Evolutionary conservation across 2,329 filamentous ascomycete species (phyloP), one percentile per base, ranked within the genome.

Genomic region (Onygenales sp.): DNA sequence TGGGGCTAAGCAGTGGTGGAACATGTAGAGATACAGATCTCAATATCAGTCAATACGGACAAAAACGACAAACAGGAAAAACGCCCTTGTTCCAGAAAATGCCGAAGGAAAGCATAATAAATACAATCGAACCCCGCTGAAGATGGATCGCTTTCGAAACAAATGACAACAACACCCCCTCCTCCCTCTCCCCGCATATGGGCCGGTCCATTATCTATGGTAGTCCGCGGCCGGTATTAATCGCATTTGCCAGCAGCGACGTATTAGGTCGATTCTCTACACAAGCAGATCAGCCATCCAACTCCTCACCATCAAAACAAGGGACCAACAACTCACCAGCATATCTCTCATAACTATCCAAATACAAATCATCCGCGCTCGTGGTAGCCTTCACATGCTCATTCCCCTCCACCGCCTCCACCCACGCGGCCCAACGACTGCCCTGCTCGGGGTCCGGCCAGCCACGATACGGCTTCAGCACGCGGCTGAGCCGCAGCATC

Each of bases 341-440:
- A 77, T 80, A 78, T 76, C 84, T 59, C 73, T 81, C 67, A 77
- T 89, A 78, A 56, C 80, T 84, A 61, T 87, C 84, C 53, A 84
- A 65, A 63, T 87, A 88, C 52, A 87, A 68, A 45, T 82, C 77
- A 58, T 84, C 79, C 2, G 73, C 75, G 63, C 85, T 88, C 21
- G 82, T 86, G 11, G 87, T 91, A 33, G 79, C 80, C 65, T 74
- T 75, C 6, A 91, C 77, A 55, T 82, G 78, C 36, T 76, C 74
- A 57, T 87, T 78, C 0, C 63, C 63, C 64, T 89, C 85, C 50
- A 91, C 77, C 0, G 87, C 86, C 33, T 82, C 75, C 5, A 88
- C 74, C 87, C 87, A 91, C 45, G 70, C 74, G 32, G 77, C 78
- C 84, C 84, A 88, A 6, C 87, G 75, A 56, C 76, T 81, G 1